phyloP scores from a whole-genome alignment of 2,329 filamentous ascomycete species.

The Penicillium sp. region DNA sequence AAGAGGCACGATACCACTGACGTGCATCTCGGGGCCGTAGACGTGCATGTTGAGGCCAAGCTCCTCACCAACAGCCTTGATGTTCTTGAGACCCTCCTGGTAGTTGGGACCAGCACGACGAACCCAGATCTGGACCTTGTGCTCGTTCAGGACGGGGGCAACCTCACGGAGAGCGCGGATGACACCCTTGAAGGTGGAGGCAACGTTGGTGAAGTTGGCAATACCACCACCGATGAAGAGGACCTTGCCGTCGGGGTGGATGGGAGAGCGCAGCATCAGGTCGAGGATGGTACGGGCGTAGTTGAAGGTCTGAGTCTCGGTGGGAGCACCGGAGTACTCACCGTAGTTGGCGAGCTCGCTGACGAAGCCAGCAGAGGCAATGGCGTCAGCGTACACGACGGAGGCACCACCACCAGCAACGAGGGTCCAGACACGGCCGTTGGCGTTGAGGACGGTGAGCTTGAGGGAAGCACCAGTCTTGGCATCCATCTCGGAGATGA shows the following conservation, averaged over 20 bases:
- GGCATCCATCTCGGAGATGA: conserved; percentile 95
- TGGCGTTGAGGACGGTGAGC: conserved; percentile 86
- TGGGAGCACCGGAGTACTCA: conserved; percentile 98
- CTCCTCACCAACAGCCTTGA: conserved; percentile 92
- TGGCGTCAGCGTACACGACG: conserved; percentile 97
- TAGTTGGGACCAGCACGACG: conserved; percentile 87
- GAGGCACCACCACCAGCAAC: conserved; percentile 99
- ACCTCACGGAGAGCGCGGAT: conserved; percentile 92
- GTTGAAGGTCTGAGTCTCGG: conserved; percentile 98
- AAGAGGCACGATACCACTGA: conserved; percentile 90
- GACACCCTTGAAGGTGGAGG: conserved; percentile 98
- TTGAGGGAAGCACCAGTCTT: conserved; percentile 99
- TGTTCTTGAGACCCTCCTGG: conserved; percentile 99
- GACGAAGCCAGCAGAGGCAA: conserved; percentile 89
- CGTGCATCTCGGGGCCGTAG: conserved; percentile 71
- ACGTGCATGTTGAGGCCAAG: conserved; percentile 92
- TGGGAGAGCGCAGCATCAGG: conserved; percentile 86
- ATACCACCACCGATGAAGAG: conserved; percentile 99
- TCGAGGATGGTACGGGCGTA: conserved; percentile 95
- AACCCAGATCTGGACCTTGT: conserved; percentile 98
- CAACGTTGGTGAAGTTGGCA: conserved; percentile 99
- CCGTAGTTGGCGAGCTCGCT: conserved; percentile 98
- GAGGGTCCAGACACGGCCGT: conserved; percentile 91
- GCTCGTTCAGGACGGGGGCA: conserved; percentile 73
- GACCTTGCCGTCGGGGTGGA: conserved; percentile 84